These are phyloP conservation scores for Trichophyton rubrum DNA, from an alignment of 2,329 filamentous ascomycete species.

Conservation along the genomic window DNA sequence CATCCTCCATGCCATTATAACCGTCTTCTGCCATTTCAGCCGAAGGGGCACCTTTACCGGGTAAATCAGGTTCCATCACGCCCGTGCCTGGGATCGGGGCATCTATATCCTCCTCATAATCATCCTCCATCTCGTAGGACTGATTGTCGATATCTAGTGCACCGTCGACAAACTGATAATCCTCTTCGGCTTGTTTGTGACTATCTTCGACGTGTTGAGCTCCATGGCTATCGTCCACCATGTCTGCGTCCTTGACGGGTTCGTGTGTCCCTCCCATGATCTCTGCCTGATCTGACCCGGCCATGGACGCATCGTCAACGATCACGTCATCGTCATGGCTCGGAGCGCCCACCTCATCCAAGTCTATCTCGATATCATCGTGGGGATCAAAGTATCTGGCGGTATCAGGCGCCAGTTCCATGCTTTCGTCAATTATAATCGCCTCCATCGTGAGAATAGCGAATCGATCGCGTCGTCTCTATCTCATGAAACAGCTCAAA, in stretches of 20 bases:
- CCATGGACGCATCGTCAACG: conserved; percentile 39
- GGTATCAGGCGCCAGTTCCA: conserved; percentile 34
- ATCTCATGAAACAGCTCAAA: not conserved
- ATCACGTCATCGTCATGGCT: conserved; percentile 46
- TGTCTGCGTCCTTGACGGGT: conserved; percentile 32
- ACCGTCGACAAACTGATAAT: conserved; percentile 11
- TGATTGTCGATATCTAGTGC: conserved; percentile 1
- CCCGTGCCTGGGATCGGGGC: conserved; percentile 16
- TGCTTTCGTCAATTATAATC: conserved; percentile 30
- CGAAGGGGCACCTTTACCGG: not conserved
- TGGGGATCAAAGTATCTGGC: conserved; percentile 25
- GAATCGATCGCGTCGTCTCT: not conserved
- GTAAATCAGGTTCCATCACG: not conserved
- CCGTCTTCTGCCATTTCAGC: not conserved
- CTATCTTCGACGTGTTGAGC: conserved; percentile 15
- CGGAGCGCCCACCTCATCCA: conserved; percentile 34
- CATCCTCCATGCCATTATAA: not conserved
- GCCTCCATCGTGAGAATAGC: conserved; percentile 24
- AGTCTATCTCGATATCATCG: conserved; percentile 39
- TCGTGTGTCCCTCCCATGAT: conserved; percentile 23
- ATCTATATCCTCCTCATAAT: conserved; percentile 26
- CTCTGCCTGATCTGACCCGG: conserved; percentile 26
- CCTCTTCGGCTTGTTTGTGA: conserved; percentile 15
- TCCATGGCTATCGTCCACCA: conserved; percentile 30
- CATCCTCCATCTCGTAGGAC: conserved; percentile 28